Evolutionary conservation across 768 basidiomycete genomes (phyloP).

Genomic region (Termitomyces heimii): DNA sequence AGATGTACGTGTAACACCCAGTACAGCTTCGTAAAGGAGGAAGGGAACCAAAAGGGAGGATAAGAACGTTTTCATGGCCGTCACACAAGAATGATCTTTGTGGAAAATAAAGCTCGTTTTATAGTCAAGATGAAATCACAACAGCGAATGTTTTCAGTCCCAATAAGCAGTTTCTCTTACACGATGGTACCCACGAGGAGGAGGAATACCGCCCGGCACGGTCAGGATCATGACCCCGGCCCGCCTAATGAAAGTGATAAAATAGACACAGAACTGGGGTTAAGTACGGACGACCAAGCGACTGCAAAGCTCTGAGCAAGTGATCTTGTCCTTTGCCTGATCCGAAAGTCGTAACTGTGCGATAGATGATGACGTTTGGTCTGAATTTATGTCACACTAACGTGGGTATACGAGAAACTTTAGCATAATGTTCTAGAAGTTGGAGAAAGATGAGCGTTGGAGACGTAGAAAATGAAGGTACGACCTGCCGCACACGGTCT

Average conservation of each 20-base stretch:
- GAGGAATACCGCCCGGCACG: background rate
- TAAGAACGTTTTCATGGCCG: background rate
- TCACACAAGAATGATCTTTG: background rate
- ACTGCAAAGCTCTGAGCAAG: background rate
- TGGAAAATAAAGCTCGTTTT: background rate
- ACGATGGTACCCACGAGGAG: background rate
- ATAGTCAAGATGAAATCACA: background rate
- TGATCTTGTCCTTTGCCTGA: background rate
- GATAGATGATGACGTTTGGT: too few relatives aligned
- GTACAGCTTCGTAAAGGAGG: background rate
- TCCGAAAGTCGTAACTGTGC: background rate
- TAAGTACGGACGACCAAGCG: background rate
- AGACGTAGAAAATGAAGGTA: too few relatives aligned
- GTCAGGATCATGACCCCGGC: background rate
- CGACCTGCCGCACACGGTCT: too few relatives aligned
- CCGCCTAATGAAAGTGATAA: background rate
- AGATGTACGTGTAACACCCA: slow-evolving; percentile 30
- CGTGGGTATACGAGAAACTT: too few relatives aligned
- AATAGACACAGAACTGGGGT: background rate
- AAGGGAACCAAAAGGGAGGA: background rate
- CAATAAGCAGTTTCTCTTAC: background rate
- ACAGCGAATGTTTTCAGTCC: background rate
- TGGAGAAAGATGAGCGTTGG: too few relatives aligned
- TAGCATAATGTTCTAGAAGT: background rate
- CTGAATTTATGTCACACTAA: too few relatives aligned